phyloP scores from a whole-genome alignment of 345 rosid species.

The Microthlaspi erraticum region DNA sequence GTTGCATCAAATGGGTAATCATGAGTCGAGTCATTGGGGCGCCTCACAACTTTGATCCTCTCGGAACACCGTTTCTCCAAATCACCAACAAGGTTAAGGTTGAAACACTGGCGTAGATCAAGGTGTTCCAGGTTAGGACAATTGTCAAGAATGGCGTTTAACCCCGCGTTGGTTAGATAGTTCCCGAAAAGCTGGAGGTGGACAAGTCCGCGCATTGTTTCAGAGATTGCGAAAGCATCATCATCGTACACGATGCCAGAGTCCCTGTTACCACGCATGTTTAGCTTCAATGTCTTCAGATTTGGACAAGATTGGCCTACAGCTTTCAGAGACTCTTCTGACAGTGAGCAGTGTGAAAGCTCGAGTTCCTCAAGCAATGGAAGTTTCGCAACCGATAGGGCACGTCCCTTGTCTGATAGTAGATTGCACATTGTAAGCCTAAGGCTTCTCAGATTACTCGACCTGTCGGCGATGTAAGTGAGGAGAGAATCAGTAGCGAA shows the following conservation, averaged over 20 bases:
- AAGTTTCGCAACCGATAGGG: slow-evolving; percentile 47
- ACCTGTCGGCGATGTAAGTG: slow-evolving; percentile 54
- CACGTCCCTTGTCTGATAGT: slow-evolving; percentile 50
- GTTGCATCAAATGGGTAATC: slow-evolving; percentile 1
- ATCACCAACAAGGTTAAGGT: neutral
- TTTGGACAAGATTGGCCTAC: slow-evolving; percentile 32
- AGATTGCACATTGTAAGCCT: slow-evolving; percentile 39
- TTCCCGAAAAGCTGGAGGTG: slow-evolving; percentile 7
- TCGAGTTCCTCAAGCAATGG: slow-evolving; percentile 69
- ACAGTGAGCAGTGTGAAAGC: slow-evolving; percentile 36
- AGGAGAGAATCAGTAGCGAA: slow-evolving; percentile 58
- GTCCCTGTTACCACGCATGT: neutral
- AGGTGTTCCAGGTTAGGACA: neutral
- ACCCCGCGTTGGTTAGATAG: neutral
- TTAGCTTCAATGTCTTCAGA: slow-evolving; percentile 37
- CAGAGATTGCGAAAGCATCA: slow-evolving; percentile 1
- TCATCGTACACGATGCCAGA: neutral
- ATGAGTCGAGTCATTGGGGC: neutral
- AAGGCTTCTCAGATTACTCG: slow-evolving; percentile 53
- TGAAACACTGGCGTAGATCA: neutral
- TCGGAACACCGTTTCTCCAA: neutral
- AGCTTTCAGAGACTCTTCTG: slow-evolving; percentile 22
- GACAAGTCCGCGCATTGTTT: neutral
- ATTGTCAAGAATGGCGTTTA: neutral
- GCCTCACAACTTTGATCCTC: slow-evolving; percentile 2